Evolutionary conservation across 2,329 filamentous ascomycete genomes (phyloP).

Genomic region (Aspergillus aculeatus): DNA sequence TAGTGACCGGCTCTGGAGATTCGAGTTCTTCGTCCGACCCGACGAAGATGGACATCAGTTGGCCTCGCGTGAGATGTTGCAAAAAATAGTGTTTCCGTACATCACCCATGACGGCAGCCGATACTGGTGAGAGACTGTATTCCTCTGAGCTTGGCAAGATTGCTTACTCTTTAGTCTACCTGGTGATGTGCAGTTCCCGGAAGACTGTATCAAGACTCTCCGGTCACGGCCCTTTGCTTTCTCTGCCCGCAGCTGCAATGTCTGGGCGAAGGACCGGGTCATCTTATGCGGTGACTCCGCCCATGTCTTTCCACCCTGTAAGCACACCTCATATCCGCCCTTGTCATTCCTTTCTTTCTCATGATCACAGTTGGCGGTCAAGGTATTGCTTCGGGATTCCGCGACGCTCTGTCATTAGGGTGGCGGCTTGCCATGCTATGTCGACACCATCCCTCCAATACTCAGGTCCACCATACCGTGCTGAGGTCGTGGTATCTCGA

Average conservation of each 20-base stretch:
- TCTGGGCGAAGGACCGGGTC: slow-evolving; percentile 44
- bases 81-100: slow-evolving; percentile 30
- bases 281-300: slow-evolving; percentile 53
- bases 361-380: slow-evolving; percentile 38
- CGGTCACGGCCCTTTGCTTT: slow-evolving; percentile 50
- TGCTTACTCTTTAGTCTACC: slow-evolving; percentile 18
- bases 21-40: slow-evolving; percentile 34
- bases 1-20: slow-evolving; percentile 43
- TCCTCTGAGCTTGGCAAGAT: no score
- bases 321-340: slow-evolving; percentile 3
- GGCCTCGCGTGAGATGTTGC: slow-evolving; percentile 29
- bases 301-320: slow-evolving; percentile 54
- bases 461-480: slow-evolving; percentile 14
- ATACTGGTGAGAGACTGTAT: slow-evolving; percentile 14
- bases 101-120: slow-evolving; percentile 22
- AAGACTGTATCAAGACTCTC: slow-evolving; percentile 49
- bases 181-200: slow-evolving; percentile 38
- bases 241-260: slow-evolving; percentile 48
- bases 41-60: slow-evolving; percentile 32
- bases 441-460: slow-evolving; percentile 18
- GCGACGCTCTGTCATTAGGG: slow-evolving; percentile 38
- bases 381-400: slow-evolving; percentile 44
- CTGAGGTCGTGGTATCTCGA: slow-evolving; percentile 36
- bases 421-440: slow-evolving; percentile 39
- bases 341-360: background rate